These are phyloP conservation scores for Ceratocystis harringtonii DNA, from an alignment of 2,329 filamentous ascomycete genomes.

Conservation along the genomic window DNA sequence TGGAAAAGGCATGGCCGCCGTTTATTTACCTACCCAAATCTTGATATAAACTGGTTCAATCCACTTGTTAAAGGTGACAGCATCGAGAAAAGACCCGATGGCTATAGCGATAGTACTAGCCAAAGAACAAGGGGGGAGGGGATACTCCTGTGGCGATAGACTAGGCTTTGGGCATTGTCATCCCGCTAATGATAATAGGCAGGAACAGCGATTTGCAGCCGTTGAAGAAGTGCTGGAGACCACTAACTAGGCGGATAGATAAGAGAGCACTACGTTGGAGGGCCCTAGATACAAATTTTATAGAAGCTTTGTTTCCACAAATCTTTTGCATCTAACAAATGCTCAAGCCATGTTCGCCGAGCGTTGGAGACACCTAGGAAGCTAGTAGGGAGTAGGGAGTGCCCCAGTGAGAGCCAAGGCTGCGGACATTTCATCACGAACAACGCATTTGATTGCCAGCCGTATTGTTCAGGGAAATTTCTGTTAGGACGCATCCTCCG, in stretches of 20 bases:
- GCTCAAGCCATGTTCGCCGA: background rate
- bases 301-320: too few relatives aligned
- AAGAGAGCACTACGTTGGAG: background rate
- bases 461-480: background rate
- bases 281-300: too few relatives aligned
- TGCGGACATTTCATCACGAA: background rate
- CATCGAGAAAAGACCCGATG: background rate
- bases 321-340: too few relatives aligned
- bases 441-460: background rate
- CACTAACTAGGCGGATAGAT: background rate
- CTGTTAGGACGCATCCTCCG: background rate
- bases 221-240: background rate
- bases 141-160: background rate
- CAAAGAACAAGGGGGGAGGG: background rate
- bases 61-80: background rate
- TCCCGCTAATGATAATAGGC: background rate
- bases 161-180: background rate
- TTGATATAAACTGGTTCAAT: background rate
- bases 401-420: background rate
- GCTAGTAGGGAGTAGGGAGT: background rate
- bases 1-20: background rate
- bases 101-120: background rate
- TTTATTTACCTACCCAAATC: background rate
- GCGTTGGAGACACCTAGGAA: background rate
- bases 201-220: background rate